Evolutionary conservation across 805 yeast species (phyloP).

Genomic region (Lipomyces spencermartinsiae): DNA sequence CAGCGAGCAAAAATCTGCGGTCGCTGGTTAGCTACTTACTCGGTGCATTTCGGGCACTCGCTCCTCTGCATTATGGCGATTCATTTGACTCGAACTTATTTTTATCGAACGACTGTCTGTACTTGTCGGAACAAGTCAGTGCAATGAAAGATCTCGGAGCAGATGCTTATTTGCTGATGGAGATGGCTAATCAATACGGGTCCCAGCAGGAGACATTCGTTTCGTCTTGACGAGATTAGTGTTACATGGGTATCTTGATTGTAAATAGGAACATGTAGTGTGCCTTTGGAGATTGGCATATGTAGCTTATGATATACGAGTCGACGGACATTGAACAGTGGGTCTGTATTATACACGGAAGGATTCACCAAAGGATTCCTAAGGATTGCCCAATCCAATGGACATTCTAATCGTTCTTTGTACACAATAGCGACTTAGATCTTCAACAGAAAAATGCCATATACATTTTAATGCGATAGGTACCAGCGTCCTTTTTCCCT

Average conservation of each 20-base stretch:
- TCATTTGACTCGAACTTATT: slow-evolving; percentile 24
- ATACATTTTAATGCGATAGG: slow-evolving; percentile 65
- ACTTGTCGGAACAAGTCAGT: slow-evolving; percentile 34
- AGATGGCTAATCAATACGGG: slow-evolving; percentile 23
- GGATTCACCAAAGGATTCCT: background rate
- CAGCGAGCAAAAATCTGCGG: slow-evolving; percentile 27
- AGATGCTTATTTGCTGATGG: slow-evolving; percentile 35
- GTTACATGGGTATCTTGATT: background rate
- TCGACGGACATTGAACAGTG: background rate
- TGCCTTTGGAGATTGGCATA: background rate
- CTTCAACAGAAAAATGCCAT: background rate
- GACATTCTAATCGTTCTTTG: background rate
- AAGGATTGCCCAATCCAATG: background rate
- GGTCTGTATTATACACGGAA: background rate
- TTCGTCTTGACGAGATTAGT: background rate
- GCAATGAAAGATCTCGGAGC: slow-evolving; percentile 31
- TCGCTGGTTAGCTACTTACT: slow-evolving; percentile 26
- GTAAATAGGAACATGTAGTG: background rate
- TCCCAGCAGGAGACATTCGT: background rate
- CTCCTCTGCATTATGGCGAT: slow-evolving; percentile 34
- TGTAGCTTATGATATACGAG: background rate
- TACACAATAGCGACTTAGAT: background rate
- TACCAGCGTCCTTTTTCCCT: slow-evolving; percentile 93
- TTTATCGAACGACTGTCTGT: slow-evolving; percentile 31
- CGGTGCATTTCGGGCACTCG: slow-evolving; percentile 32